Conservation (phyloP, 129 eudicot species). For the Ambrosia artemisiifolia region DNA sequence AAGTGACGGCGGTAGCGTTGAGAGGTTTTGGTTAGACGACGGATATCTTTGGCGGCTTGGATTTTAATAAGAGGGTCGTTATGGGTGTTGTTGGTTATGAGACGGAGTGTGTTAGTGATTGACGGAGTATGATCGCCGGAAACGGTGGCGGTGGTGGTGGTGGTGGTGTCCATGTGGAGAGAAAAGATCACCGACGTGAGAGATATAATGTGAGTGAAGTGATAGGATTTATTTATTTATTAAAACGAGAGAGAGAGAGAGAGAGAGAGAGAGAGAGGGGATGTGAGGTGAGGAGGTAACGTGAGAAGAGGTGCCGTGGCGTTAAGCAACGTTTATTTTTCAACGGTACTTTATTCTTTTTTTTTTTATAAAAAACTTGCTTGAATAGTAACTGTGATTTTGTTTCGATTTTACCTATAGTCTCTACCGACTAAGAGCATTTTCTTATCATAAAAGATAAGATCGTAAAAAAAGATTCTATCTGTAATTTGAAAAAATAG, state of each 20-base stretch:
- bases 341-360: neutral
- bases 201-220: neutral
- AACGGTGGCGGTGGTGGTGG: slow-evolving; percentile 29
- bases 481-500: too few species aligned
- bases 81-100: slow-evolving; percentile 40
- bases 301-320: slow-evolving; percentile 56
- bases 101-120: slow-evolving; percentile 39
- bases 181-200: slow-evolving; percentile 15
- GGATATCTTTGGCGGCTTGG: slow-evolving; percentile 80
- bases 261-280: neutral
- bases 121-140: slow-evolving; percentile 22
- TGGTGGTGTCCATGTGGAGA: slow-evolving; percentile 18
- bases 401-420: too few species aligned
- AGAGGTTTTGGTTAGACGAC: slow-evolving; percentile 89
- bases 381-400: too few species aligned
- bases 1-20: slow-evolving; percentile 76
- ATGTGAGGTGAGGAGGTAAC: slow-evolving; percentile 33
- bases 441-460: too few species aligned
- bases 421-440: too few species aligned
- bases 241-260: neutral
- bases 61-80: slow-evolving; percentile 33
- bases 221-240: neutral
- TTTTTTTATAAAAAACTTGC: too few species aligned
- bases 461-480: too few species aligned
- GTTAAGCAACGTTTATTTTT: slow-evolving; percentile 55